phyloP scores from a whole-genome alignment of 73 alveolate species.

The Symbiodinium natans region DNA sequence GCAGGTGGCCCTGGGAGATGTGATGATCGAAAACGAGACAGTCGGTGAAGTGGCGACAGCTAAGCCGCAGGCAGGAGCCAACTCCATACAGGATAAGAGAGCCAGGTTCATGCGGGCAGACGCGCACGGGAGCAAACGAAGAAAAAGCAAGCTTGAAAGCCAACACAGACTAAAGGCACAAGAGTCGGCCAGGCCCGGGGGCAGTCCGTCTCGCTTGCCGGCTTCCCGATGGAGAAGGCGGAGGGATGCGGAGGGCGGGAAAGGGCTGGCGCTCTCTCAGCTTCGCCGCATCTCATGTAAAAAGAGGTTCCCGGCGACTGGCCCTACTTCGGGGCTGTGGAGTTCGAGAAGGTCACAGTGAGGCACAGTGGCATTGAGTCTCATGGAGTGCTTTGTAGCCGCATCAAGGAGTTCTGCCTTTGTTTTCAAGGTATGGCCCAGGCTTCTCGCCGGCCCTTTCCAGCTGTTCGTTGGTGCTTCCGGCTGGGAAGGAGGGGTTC shows the following conservation, averaged over 20 bases:
- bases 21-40: neutral
- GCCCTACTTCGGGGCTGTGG: conserved; percentile 63
- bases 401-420: neutral
- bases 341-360: conserved; percentile 36
- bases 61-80: neutral
- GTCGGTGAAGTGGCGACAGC: neutral
- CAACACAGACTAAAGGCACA: too few relatives aligned
- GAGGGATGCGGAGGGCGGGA: neutral
- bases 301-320: conserved; percentile 68
- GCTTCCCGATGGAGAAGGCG: conserved; percentile 43
- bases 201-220: conserved; percentile 15
- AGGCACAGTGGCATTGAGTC: conserved; percentile 3
- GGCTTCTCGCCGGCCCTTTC: conserved; percentile 36
- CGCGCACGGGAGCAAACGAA: too few relatives aligned
- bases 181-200: too few relatives aligned
- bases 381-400: neutral
- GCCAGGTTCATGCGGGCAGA: too few relatives aligned
- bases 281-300: too few relatives aligned
- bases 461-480: conserved; percentile 24
- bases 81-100: too few relatives aligned
- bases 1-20: conserved; percentile 44
- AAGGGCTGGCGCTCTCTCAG: neutral
- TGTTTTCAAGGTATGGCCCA: conserved; percentile 17
- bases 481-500: conserved; percentile 7
- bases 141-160: too few relatives aligned